Evolutionary conservation across 306 rosid genomes (phyloP), one percentile per base, ranked within the genome.

Genomic region (Astragalus membranaceus): DNA sequence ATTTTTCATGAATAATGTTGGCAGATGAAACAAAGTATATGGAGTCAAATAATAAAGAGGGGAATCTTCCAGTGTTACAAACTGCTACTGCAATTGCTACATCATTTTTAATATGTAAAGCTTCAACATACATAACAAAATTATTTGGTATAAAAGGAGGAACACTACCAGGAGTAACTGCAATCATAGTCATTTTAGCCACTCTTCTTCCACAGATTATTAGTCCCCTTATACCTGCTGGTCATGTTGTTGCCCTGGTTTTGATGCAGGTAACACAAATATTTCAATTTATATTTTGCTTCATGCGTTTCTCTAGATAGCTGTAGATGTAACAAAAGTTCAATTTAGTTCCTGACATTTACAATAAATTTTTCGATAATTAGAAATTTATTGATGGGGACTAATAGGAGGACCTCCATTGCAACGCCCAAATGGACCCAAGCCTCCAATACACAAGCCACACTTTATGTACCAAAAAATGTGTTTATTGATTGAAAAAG

Each of bases 201-300:
- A 84, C 90, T 42, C 10, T 81, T 73, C 67, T 84, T 36, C 92
- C 95, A 13, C 80, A 59, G 75, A 74, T 81, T 64, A 68, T 82
- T 16, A 79, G 78, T 64, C 79, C 79, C 62, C 82, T 90, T 46
- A 82, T 89, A 58, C 86, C 90, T 42, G 73, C 86, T 7, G 90
- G 83, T 60, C 89, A 88, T 70, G 75, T 83, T 20, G 43, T 88
- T 72, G 89, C 90, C 17, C 47, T 81, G 44, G 67, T 90, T 64
- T 67, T 91, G 78, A 73, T 91, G 85, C 89, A 86, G 92, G 90
- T 91, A 85, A 37, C 74, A 46, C 41, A 57, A 26, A 16, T n/a
- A 17, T 11, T 49, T 0, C 1, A 63, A 11, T 1, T 32, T 32
- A 14, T 8, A 29, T 63, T 51, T 35, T 42, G 30, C 26, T 42